Evolutionary conservation across 257 asterid genomes (phyloP), one percentile per base, ranked within the genome.

Genomic region (Perilla frutescens): DNA sequence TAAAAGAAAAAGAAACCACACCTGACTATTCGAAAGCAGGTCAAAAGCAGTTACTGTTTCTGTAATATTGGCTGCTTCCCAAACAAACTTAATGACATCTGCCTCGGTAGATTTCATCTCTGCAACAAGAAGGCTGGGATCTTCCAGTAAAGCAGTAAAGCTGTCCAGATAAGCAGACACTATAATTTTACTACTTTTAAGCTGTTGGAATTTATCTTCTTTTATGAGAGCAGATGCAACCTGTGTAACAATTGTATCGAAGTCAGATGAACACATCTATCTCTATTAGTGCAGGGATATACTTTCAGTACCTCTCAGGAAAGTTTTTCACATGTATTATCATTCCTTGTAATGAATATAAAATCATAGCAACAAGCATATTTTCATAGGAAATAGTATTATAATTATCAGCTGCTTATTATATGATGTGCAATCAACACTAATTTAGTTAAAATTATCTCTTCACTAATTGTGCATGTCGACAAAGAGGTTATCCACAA

Each of bases 21-120:
- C 94, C 91, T 88, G 87, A 64, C 84, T 71, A 74, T 86, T 82
- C 12, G 88, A 78, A 63, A 86, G 87, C 68, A 88, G 72, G 71
- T 84, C 81, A 62, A 86, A 86, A 63, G 61, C 43, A 63, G 71
- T 76, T 26, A 76, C 78, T 13, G 75, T 51, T 70, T 81, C 88
- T 26, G 90, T 84, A 65, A 88, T 86, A 72, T 80, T 77, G 48
- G 78, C 70, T 69, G 87, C 90, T 67, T 71, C 50, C 62, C 77
- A 63, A 56, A 84, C 87, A 64, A 86, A 59, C 79, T 88, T 88
- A 57, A 88, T 70, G 71, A 88, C 80, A 67, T 88, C 90, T 5
- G 90, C 88, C 54, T 83, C 80, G 34, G 68, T 83, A 29, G 90
- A 84, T 76, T 81, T 85, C 84, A 86, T 78, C 71, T 44, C 61